Conservation (phyloP, 31 red algal species). For the Odonthalia washingtoniensis region DNA sequence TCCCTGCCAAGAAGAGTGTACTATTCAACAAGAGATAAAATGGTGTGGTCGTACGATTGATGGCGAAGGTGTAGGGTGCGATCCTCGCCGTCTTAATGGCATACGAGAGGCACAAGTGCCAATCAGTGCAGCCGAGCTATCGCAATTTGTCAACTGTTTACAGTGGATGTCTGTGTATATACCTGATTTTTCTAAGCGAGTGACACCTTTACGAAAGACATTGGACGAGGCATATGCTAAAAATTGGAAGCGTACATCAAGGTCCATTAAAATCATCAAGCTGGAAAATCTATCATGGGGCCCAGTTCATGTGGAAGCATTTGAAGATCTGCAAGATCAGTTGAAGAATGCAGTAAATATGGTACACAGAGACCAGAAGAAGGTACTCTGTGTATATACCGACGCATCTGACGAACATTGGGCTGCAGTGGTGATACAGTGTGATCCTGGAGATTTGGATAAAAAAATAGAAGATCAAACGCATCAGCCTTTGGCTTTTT, state of each 20-base stretch:
- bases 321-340: too few species aligned
- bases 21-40: conserved; percentile 1
- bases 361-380: too few species aligned
- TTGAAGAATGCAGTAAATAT: too few species aligned
- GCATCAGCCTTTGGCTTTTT: conserved; percentile 28
- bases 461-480: background rate
- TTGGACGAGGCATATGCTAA: too few species aligned
- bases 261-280: too few species aligned
- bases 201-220: too few species aligned
- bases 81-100: background rate
- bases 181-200: background rate
- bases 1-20: too few species aligned
- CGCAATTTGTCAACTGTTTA: conserved; percentile 25
- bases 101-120: background rate
- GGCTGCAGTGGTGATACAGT: conserved; percentile 31
- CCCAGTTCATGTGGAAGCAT: too few species aligned
- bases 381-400: conserved; percentile 32
- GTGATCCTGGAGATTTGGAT: background rate
- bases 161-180: conserved; percentile 14
- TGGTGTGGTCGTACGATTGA: conserved; percentile 15
- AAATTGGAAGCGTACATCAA: too few species aligned
- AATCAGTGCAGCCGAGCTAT: conserved; percentile 13
- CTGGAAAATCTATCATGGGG: too few species aligned
- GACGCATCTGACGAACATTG: conserved; percentile 25
- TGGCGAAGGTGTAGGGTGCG: background rate